phyloP scores from a whole-genome alignment of 1,284 basidiomycete genomes.

The Austroboletus olivaceoglutinosus region DNA sequence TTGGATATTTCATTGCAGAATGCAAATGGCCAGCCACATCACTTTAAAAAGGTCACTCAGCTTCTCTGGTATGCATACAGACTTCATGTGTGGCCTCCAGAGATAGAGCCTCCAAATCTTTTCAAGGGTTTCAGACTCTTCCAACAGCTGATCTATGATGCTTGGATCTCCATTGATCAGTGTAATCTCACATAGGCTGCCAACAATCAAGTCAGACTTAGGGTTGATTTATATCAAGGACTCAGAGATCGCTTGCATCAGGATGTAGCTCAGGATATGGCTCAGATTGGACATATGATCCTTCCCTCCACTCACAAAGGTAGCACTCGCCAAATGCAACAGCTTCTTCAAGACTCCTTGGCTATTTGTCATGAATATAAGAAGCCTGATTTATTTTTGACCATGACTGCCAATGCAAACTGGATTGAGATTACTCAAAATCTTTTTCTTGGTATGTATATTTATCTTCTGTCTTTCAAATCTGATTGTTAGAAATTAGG shows the following conservation, averaged over 20 bases:
- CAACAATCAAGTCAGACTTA: slow-evolving; percentile 38
- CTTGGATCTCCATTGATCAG: slow-evolving; percentile 36
- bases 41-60: slow-evolving; percentile 16
- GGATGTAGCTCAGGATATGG: slow-evolving; percentile 2
- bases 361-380: background rate
- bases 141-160: slow-evolving; percentile 41
- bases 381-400: slow-evolving; percentile 1
- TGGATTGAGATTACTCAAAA: slow-evolving; percentile 45
- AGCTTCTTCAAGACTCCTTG: slow-evolving; percentile 1
- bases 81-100: background rate
- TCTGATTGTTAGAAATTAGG: too few species aligned
- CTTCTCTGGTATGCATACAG: slow-evolving; percentile 14
- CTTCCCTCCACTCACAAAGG: slow-evolving; percentile 3
- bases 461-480: too few species aligned
- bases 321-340: background rate
- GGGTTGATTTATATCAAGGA: slow-evolving; percentile 28
- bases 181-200: slow-evolving; percentile 28
- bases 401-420: slow-evolving; percentile 35
- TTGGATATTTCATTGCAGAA: slow-evolving; percentile 18
- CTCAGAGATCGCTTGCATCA: slow-evolving; percentile 1
- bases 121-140: slow-evolving; percentile 40
- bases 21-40: background rate
- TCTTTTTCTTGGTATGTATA: slow-evolving; percentile 29
- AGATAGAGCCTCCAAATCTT: slow-evolving; percentile 22
- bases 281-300: background rate